A percentile compares a stretch with the other conserved stretches of the same genome.
phyloP scores from a whole-genome alignment of 1,139 yeast species.

The Suhomyces taliae region DNA sequence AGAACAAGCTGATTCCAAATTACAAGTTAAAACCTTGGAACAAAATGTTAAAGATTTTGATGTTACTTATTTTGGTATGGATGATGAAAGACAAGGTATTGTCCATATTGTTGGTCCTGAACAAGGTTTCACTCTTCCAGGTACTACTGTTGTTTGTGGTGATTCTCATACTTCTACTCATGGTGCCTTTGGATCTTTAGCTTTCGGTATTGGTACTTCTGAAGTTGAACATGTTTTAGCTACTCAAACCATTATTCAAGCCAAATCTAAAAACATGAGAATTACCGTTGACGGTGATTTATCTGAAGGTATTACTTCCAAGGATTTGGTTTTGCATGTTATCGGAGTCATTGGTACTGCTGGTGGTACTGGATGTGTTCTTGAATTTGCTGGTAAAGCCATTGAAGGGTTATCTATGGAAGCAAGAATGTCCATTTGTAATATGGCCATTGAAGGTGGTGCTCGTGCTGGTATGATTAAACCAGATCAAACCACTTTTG shows the following conservation, averaged over 20 bases:
- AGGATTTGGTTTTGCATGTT: slow-evolving; percentile 90
- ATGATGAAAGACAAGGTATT: slow-evolving; percentile 92
- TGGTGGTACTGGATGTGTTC: slow-evolving; percentile 97
- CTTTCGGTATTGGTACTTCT: slow-evolving; percentile 98
- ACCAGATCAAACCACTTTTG: slow-evolving; percentile 87
- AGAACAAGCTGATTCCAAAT: slow-evolving; percentile 84
- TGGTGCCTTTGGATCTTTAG: slow-evolving; percentile 98
- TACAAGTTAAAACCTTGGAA: slow-evolving; percentile 90
- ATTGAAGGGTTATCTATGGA: slow-evolving; percentile 89
- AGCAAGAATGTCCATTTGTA: slow-evolving; percentile 99
- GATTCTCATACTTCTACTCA: slow-evolving; percentile 98
- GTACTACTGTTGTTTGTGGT: slow-evolving; percentile 98
- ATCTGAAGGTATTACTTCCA: slow-evolving; percentile 86
- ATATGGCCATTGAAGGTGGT: slow-evolving; percentile 98
- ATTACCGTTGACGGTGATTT: slow-evolving; percentile 81
- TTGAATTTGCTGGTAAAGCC: slow-evolving; percentile 96
- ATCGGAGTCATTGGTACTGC: slow-evolving; percentile 98
- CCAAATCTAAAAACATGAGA: slow-evolving; percentile 94
- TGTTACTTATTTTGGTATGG: slow-evolving; percentile 91
- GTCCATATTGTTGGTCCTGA: slow-evolving; percentile 99
- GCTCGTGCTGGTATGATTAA: slow-evolving; percentile 99
- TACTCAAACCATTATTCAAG: slow-evolving; percentile 92
- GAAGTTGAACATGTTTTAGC: slow-evolving; percentile 99
- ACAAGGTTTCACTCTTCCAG: slow-evolving; percentile 97
- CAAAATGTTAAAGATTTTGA: slow-evolving; percentile 88